These are phyloP conservation scores for Claviceps paspali DNA, from an alignment of 2,329 filamentous ascomycete species.

Conservation along the genomic window DNA sequence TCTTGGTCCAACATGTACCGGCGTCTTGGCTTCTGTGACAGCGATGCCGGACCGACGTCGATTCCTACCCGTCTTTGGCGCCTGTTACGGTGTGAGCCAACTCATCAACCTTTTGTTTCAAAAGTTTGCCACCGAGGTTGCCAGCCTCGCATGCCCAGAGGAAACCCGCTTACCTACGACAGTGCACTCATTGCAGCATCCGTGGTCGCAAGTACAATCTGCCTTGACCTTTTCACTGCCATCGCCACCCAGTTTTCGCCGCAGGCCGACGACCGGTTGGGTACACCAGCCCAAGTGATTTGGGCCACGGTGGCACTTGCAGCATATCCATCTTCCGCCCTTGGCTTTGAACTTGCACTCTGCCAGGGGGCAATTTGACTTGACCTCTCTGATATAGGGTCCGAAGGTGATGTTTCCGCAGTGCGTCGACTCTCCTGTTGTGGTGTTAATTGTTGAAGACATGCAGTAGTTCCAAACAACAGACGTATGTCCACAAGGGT, in stretches of 20 bases:
- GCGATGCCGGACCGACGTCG: neutral
- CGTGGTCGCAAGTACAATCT: conserved; percentile 33
- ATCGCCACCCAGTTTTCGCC: conserved; percentile 12
- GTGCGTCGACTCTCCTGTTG: conserved; percentile 33
- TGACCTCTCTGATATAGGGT: conserved; percentile 24
- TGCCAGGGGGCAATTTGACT: conserved; percentile 30
- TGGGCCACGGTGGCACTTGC: conserved; percentile 33
- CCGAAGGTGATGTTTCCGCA: conserved; percentile 34
- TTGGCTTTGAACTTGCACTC: conserved; percentile 36
- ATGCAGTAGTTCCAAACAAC: conserved; percentile 13
- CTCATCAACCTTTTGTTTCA: neutral
- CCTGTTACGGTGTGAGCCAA: neutral
- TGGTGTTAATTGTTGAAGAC: conserved; percentile 27
- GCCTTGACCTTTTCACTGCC: conserved; percentile 20
- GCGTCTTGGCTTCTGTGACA: no score
- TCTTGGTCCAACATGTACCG: no score
- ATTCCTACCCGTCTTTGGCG: neutral
- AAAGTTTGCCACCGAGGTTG: no score
- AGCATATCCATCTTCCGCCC: conserved; percentile 38
- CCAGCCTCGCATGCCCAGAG: no score
- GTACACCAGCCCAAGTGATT: conserved; percentile 40
- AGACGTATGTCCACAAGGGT: conserved; percentile 8
- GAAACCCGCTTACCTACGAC: conserved; percentile 27
- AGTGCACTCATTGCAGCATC: conserved; percentile 34
- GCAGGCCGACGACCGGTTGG: conserved; percentile 17